Conservation (phyloP, 345 rosid genomes). For the Boechera divaricarpa region DNA sequence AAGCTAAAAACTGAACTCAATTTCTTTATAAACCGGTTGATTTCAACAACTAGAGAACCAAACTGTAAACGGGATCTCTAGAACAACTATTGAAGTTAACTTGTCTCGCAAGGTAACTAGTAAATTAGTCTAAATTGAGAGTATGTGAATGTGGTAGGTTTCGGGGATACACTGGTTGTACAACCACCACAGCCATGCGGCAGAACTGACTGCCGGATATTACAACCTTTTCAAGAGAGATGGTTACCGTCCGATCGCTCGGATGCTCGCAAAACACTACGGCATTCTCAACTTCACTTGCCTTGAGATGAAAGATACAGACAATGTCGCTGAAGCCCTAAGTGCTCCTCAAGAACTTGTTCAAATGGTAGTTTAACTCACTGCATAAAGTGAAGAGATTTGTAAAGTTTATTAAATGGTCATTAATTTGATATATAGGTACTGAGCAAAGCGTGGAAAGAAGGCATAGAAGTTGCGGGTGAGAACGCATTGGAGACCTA, state of each 20-base stretch:
- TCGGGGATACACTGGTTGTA: constrained; percentile 93
- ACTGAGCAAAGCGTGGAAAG: constrained; percentile 78
- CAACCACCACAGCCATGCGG: constrained; percentile 69
- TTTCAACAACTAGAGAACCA: background rate
- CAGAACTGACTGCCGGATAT: constrained; percentile 86
- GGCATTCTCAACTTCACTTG: constrained; percentile 78
- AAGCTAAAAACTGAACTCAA: background rate
- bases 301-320: constrained; percentile 81
- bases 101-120: constrained; percentile 22
- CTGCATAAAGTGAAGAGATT: background rate
- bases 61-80: background rate
- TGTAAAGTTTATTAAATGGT: background rate
- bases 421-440: constrained; percentile 59
- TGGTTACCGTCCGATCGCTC: constrained; percentile 77
- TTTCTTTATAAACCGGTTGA: background rate
- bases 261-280: constrained; percentile 72
- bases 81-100: background rate
- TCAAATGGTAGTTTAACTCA: constrained; percentile 51
- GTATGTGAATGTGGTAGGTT: constrained; percentile 50
- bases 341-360: constrained; percentile 83
- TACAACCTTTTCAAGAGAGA: constrained; percentile 71
- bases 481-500: constrained; percentile 82
- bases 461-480: constrained; percentile 77
- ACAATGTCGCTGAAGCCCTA: constrained; percentile 60
- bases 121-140: constrained; percentile 14